phyloP scores from a whole-genome alignment of 169 alveolate species.

The Eimeria maxima region DNA sequence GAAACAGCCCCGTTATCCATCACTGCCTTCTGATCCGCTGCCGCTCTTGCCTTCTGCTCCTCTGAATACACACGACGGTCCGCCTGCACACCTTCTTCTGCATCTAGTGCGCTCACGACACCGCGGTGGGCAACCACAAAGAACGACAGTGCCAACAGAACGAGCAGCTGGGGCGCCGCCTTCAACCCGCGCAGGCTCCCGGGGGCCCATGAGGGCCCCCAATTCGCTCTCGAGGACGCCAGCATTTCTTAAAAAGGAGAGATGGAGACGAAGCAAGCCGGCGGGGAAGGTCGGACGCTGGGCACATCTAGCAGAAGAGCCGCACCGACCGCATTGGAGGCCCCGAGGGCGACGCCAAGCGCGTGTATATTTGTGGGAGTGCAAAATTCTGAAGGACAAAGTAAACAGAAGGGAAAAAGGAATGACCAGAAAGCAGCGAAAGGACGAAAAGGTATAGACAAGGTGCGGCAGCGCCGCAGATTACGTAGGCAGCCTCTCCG shows the following conservation, averaged over 20 bases:
- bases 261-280: background rate
- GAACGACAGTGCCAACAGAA: background rate
- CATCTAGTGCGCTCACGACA: background rate
- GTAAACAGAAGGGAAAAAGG: background rate
- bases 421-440: background rate
- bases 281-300: slow-evolving; percentile 25
- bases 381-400: background rate
- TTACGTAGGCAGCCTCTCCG: slow-evolving; percentile 48
- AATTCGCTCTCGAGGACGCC: slow-evolving; percentile 8
- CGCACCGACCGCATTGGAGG: slow-evolving; percentile 48
- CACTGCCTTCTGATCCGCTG: slow-evolving; percentile 38
- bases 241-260: slow-evolving; percentile 3
- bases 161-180: slow-evolving; percentile 17
- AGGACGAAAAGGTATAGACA: background rate
- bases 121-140: background rate
- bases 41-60: slow-evolving; percentile 36
- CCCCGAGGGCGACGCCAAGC: slow-evolving; percentile 1
- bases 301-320: slow-evolving; percentile 6
- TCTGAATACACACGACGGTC: slow-evolving; percentile 46
- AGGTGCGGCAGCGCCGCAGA: slow-evolving; percentile 47
- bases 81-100: slow-evolving; percentile 12
- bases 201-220: slow-evolving; percentile 40
- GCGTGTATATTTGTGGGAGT: background rate
- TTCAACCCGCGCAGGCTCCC: background rate
- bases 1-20: slow-evolving; percentile 74